Base-by-base conservation (phyloP, 345 rosid species). In the Stellera chamaejasme region DNA sequence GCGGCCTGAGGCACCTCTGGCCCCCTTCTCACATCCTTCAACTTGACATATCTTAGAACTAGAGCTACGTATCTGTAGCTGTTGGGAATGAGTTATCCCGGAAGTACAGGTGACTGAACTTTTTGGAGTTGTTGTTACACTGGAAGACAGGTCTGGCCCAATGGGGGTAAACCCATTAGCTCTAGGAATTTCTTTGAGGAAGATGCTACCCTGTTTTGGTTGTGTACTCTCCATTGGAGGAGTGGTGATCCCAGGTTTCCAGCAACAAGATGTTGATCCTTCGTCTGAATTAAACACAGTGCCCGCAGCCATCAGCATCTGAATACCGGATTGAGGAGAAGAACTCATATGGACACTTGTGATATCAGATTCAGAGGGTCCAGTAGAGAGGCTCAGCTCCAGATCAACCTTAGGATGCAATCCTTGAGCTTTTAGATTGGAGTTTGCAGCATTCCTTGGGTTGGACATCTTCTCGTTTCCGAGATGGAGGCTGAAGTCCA, bases 1-100 rank as follows among this genome's bases (percentile, higher is more conserved):
- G 52, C 79, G 94, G 23, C 96, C 97, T 15, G 99, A 84, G 52
- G 99, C 97, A 63, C 99, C 97, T 79, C 99, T 89, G 50, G 99
- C 99, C 52, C 99, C 96, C 76, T 89, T 93, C 52, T 78, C 94
- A 72, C 99, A 93, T 59, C 99, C 99, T 67, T 93, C 96, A 16
- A 89, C 73, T 79, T 75, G 94, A 67, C 99, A 93, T 56, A 65
- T 68, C 76, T 87, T 93, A 56, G 85, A 79, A 69, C 75, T 63
- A 64, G 71, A 69, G 60, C 55, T 68, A 50, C 89, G 83, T 45
- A 75, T 81, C 58, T 76, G 80, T 63, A 75, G 69, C 63, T 70
- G 83, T 55, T 66, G 95, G 76, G 60, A 83, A 48, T 58, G 82
- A 63, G 86, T 69, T 65, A 81, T 71, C 85, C 84, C 85, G 61